Conservation (phyloP, 805 yeast genomes). For the Candida suzukii region DNA sequence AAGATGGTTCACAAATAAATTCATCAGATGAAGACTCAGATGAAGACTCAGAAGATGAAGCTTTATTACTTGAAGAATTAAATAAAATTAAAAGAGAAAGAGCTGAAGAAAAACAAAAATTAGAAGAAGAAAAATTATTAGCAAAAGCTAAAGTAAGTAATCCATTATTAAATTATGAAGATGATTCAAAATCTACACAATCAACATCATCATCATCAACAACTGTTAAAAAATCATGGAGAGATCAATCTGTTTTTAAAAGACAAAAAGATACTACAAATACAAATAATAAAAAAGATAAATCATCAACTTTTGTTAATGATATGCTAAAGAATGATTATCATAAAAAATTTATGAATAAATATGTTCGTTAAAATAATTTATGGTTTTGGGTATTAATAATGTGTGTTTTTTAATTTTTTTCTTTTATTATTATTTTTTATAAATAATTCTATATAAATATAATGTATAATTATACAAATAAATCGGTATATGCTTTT, state of each 20-base stretch:
- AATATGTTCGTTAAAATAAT: conserved; percentile 26
- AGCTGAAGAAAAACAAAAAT: conserved; percentile 17
- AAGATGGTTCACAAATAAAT: conserved; percentile 4
- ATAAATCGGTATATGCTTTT: not conserved
- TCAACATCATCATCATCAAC: conserved; percentile 5
- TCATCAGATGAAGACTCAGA: conserved; percentile 7
- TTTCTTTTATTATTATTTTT: not conserved
- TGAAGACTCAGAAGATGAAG: conserved; percentile 26
- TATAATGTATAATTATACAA: not conserved
- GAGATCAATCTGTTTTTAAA: conserved; percentile 25
- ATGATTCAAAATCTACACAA: conserved; percentile 6
- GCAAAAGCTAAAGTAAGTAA: conserved; percentile 17
- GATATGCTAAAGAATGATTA: conserved; percentile 31
- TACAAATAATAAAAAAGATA: conserved; percentile 11
- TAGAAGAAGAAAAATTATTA: conserved; percentile 18
- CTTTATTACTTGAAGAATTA: conserved; percentile 34
- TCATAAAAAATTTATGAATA: conserved; percentile 35
- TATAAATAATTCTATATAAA: not conserved
- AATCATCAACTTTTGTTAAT: conserved; percentile 11
- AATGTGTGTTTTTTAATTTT: not conserved
- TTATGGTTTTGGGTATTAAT: too few relatives aligned
- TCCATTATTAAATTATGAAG: conserved; percentile 16
- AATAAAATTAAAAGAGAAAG: conserved; percentile 30
- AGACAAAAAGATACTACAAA: conserved; percentile 10
- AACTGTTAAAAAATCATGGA: conserved; percentile 23